These are phyloP conservation scores for Pelagophyceae sp. DNA, from an alignment of 352 stramenopile species.

Conservation along the genomic window DNA sequence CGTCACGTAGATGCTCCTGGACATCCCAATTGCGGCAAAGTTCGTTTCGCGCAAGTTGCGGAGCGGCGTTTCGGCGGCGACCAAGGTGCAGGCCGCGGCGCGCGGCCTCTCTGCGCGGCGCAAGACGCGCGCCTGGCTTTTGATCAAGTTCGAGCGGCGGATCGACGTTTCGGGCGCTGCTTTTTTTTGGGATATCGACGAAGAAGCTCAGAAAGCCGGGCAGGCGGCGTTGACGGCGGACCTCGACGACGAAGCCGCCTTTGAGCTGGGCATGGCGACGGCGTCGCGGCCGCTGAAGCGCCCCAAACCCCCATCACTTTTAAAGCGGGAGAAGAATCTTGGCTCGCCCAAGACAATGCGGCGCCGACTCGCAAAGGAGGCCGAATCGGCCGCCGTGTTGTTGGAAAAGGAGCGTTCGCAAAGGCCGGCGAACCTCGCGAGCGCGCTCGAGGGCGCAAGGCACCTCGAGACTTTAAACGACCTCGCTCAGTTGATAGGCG, in stretches of 20 bases:
- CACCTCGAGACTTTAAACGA: not conserved
- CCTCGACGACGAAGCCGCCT: not conserved
- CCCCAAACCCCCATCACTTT: not conserved
- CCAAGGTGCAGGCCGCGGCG: not conserved
- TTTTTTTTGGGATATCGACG: not conserved
- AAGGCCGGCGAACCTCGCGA: not conserved
- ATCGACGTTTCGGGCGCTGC: not conserved
- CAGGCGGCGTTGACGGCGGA: not conserved
- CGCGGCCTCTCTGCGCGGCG: not conserved
- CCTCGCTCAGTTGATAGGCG: not conserved
- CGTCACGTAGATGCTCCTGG: too few relatives aligned
- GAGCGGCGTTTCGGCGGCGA: not conserved
- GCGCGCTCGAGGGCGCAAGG: not conserved
- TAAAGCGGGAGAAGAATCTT: not conserved
- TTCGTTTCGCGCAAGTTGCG: not conserved
- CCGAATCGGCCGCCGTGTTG: not conserved
- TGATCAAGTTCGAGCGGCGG: not conserved
- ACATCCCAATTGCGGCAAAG: not conserved
- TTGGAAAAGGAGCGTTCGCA: not conserved
- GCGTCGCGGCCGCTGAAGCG: not conserved
- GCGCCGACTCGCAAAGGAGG: not conserved
- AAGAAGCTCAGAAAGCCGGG: not conserved
- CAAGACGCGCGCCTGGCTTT: not conserved
- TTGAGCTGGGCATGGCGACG: not conserved
- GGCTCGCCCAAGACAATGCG: not conserved